Conservation (phyloP, 2,329 filamentous ascomycete species). For the Karstenula rhodostoma region DNA sequence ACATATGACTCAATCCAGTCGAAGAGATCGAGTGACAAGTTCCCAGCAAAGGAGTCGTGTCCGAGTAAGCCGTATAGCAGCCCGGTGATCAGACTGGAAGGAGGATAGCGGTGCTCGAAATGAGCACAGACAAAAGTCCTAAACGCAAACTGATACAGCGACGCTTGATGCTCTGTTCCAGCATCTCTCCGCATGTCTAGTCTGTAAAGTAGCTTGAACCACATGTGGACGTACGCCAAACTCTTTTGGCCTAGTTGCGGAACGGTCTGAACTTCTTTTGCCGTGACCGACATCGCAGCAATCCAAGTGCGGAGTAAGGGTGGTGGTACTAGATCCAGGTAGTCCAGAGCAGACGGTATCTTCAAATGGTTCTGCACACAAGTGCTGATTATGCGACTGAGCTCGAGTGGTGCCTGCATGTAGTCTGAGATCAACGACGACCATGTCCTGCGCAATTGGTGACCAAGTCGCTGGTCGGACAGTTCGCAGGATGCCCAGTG, state of each 20-base stretch:
- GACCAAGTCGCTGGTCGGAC: conserved; percentile 6
- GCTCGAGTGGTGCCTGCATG: background rate
- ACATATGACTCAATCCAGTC: conserved; percentile 14
- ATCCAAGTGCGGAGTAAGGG: conserved; percentile 7
- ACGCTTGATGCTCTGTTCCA: background rate
- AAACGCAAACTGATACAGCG: conserved; percentile 17
- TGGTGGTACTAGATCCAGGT: conserved; percentile 1
- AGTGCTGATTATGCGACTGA: background rate
- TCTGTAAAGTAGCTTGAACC: conserved; percentile 30
- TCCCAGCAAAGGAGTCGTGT: conserved; percentile 9
- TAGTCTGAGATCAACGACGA: background rate
- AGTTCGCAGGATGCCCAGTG: conserved; percentile 21
- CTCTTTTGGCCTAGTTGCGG: conserved; percentile 4
- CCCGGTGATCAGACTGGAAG: conserved; percentile 7
- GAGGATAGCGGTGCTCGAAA: conserved; percentile 6
- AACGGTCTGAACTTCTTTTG: conserved; percentile 2
- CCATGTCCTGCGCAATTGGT: conserved; percentile 16
- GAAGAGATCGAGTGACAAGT: background rate
- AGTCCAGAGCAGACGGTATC: background rate
- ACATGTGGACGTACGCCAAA: conserved; percentile 19
- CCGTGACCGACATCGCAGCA: conserved; percentile 17
- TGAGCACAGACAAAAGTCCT: conserved; percentile 1
- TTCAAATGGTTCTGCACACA: conserved; percentile 2
- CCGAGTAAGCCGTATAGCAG: conserved; percentile 8
- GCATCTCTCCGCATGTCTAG: conserved; percentile 21